Conservation (phyloP, 2,329 filamentous ascomycete species). For the Sphaceloma murrayae region DNA sequence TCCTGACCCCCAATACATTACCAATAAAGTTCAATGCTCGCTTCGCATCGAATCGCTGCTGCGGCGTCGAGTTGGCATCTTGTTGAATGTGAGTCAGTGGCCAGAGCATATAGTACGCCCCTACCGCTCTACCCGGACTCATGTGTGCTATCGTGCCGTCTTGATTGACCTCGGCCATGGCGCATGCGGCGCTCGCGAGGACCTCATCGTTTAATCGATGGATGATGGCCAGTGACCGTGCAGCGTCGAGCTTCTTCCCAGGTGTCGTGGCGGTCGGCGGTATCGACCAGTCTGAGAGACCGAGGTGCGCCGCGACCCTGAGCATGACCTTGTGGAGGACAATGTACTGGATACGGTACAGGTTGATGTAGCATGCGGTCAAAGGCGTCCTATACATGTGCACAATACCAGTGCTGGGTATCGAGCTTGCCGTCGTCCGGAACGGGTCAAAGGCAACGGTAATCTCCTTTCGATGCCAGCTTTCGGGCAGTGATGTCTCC, state of each 20-base stretch:
- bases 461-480: constrained; percentile 7
- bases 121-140: constrained; percentile 14
- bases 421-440: constrained; percentile 1
- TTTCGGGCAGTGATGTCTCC: background rate
- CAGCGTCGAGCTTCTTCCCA: background rate
- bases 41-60: constrained; percentile 12
- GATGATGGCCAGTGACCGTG: constrained; percentile 1
- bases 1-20: constrained; percentile 13
- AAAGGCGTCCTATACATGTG: constrained; percentile 11
- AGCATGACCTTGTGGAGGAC: constrained; percentile 10
- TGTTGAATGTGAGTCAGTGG: constrained; percentile 9
- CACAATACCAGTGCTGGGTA: constrained; percentile 9
- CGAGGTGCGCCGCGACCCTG: constrained; percentile 5
- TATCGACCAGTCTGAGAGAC: constrained; percentile 15
- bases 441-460: background rate
- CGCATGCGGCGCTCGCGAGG: constrained; percentile 7
- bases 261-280: background rate
- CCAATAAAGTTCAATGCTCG: constrained; percentile 14
- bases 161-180: constrained; percentile 11
- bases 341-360: constrained; percentile 14
- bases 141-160: constrained; percentile 9
- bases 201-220: constrained; percentile 12
- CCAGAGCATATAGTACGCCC: constrained; percentile 15
- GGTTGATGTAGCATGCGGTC: constrained; percentile 13
- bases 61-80: constrained; percentile 3